These are phyloP conservation scores for Chlorella sorokiniana DNA, from an alignment of 139 green algal genomes.

Conservation along the genomic window DNA sequence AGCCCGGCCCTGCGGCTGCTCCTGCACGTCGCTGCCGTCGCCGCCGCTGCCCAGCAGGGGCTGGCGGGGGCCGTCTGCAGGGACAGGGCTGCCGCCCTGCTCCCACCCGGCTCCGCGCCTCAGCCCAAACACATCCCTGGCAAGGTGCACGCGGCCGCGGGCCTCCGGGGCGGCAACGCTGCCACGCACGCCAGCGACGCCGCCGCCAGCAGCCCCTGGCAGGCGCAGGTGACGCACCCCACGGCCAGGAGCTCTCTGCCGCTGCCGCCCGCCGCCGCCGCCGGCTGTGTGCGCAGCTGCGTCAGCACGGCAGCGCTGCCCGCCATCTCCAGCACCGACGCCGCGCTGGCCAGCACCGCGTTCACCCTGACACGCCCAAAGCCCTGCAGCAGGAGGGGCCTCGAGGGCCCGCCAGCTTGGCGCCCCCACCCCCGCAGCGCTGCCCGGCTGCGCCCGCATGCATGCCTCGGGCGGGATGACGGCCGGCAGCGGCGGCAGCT, in stretches of 20 bases:
- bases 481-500: not conserved
- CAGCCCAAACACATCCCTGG: not conserved
- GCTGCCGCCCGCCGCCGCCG: not conserved
- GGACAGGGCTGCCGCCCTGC: no score
- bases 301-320: constrained; percentile 42
- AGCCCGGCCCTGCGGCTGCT: not conserved
- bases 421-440: no score
- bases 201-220: constrained; percentile 15
- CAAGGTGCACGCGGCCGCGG: not conserved
- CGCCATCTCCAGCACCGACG: constrained; percentile 55
- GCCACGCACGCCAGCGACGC: constrained; percentile 14
- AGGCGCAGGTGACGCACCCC: constrained; percentile 26
- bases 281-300: not conserved
- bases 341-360: constrained; percentile 51
- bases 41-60: not conserved
- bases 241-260: constrained; percentile 5
- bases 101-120: no score
- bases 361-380: constrained; percentile 48
- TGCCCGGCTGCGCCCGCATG: not conserved
- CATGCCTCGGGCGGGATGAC: not conserved
- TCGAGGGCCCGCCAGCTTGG: no score
- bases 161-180: constrained; percentile 30
- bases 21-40: not conserved
- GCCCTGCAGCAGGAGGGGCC: constrained; percentile 36
- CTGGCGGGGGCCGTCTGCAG: not conserved